Conservation (phyloP, 1,139 yeast genomes). For the Dujonia santamariae region DNA sequence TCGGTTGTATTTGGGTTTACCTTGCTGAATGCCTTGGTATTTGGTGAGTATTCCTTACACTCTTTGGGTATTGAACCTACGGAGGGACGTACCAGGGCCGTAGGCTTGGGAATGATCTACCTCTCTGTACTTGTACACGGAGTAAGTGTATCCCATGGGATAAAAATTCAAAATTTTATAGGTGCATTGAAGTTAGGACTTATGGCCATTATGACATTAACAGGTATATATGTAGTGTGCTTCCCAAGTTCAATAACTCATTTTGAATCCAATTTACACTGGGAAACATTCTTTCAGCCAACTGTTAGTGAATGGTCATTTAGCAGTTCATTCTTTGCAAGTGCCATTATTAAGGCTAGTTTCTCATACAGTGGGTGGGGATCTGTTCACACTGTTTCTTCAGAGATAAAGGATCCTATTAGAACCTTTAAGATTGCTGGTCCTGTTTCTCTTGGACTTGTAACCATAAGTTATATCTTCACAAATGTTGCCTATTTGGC, state of each 20-base stretch:
- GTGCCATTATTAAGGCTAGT: constrained; percentile 56
- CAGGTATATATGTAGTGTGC: constrained; percentile 48
- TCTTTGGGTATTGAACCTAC: constrained; percentile 42
- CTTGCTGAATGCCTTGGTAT: constrained; percentile 62
- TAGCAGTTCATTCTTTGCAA: constrained; percentile 45
- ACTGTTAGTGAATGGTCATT: too few species aligned
- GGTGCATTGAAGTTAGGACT: constrained; percentile 53
- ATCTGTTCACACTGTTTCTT: constrained; percentile 58
- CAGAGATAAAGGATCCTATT: constrained; percentile 58
- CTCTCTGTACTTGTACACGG: constrained; percentile 50
- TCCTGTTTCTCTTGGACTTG: constrained; percentile 48
- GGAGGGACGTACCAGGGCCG: constrained; percentile 36
- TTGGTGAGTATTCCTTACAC: constrained; percentile 63
- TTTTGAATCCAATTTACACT: constrained; percentile 37
- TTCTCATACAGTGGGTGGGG: constrained; percentile 68
- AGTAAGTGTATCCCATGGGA: constrained; percentile 50
- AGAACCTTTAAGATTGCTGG: constrained; percentile 61
- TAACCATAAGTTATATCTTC: constrained; percentile 49
- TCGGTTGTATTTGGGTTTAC: constrained; percentile 63
- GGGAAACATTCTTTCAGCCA: constrained; percentile 27
- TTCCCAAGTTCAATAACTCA: constrained; percentile 43
- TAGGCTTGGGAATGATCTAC: constrained; percentile 45
- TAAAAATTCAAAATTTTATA: constrained; percentile 52
- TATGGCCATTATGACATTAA: constrained; percentile 44
- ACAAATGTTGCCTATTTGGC: constrained; percentile 57